A percentile compares a stretch with the other conserved stretches of the same genome.
Evolutionary conservation across 164 flowering plant species (phyloP).

Genomic region (Magnolia sinica): DNA sequence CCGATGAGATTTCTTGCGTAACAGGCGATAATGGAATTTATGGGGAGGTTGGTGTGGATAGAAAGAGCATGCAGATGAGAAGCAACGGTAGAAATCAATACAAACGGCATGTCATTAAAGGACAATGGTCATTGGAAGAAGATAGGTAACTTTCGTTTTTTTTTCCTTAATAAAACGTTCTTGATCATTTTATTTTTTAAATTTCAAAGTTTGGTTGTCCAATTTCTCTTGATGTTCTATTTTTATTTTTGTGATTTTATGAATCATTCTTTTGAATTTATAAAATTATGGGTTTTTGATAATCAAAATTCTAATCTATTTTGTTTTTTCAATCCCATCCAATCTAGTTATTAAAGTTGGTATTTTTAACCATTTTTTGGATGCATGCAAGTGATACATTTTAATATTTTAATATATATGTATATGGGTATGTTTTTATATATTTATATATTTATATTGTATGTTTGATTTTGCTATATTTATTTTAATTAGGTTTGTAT

Average conservation of each 20-base stretch:
- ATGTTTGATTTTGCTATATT: not conserved
- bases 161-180: not conserved
- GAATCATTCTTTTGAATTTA: not conserved
- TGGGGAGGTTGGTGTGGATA: slow-evolving; percentile 15
- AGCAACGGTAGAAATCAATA: slow-evolving; percentile 30
- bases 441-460: not conserved
- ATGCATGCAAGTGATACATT: not conserved
- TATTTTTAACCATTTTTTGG: not conserved
- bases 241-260: not conserved
- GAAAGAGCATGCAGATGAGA: slow-evolving; percentile 15
- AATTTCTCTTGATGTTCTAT: not conserved
- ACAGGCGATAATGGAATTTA: slow-evolving; percentile 27
- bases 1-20: slow-evolving; percentile 49
- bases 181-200: not conserved
- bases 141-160: slow-evolving; percentile 45
- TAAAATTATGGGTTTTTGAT: not conserved
- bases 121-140: slow-evolving; percentile 85
- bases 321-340: not conserved
- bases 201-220: not conserved
- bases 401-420: not conserved
- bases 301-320: not conserved
- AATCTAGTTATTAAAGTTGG: not conserved
- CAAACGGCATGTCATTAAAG: slow-evolving; percentile 50
- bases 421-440: not conserved
- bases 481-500: not conserved